Percentiles rank a stretch among this genome's conserved stretches.
Evolutionary conservation across 176 grass and related monocot genomes (phyloP).

Genomic region (Oryza glumipatula): DNA sequence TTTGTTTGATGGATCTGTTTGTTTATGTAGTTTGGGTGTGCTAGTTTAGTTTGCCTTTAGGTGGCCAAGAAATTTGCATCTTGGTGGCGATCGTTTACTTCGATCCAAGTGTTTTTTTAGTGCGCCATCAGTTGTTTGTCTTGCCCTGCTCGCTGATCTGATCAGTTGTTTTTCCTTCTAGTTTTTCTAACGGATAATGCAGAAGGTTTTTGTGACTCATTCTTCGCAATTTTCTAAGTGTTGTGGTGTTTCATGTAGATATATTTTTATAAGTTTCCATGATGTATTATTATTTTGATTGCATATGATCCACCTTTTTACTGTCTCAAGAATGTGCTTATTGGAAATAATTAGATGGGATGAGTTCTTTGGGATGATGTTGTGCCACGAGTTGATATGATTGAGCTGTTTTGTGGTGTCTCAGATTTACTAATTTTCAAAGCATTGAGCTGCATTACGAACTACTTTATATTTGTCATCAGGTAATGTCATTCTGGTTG

Average conservation of each 20-base stretch:
- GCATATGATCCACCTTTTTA: background rate
- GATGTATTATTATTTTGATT: no score
- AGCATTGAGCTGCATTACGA: constrained; percentile 2
- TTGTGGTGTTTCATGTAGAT: background rate
- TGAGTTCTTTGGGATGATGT: no score
- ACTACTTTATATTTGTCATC: background rate
- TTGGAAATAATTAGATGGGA: background rate
- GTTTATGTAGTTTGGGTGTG: background rate
- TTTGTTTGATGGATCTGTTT: constrained; percentile 7
- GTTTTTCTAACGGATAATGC: background rate
- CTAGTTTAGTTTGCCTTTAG: no score
- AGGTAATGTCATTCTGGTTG: constrained; percentile 1
- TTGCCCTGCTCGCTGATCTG: background rate
- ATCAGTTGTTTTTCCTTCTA: no score
- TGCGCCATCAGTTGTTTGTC: background rate
- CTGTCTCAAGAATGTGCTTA: background rate
- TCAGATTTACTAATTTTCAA: background rate
- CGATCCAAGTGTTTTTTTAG: background rate
- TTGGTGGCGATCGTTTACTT: background rate
- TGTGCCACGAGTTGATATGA: no score
- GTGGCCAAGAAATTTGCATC: background rate
- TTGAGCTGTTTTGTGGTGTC: background rate
- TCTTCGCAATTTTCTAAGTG: background rate
- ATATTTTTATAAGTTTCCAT: no score
- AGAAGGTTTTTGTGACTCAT: background rate